Evolutionary conservation across 345 rosid genomes (phyloP).

Genomic region (Lagerstroemia speciosa): DNA sequence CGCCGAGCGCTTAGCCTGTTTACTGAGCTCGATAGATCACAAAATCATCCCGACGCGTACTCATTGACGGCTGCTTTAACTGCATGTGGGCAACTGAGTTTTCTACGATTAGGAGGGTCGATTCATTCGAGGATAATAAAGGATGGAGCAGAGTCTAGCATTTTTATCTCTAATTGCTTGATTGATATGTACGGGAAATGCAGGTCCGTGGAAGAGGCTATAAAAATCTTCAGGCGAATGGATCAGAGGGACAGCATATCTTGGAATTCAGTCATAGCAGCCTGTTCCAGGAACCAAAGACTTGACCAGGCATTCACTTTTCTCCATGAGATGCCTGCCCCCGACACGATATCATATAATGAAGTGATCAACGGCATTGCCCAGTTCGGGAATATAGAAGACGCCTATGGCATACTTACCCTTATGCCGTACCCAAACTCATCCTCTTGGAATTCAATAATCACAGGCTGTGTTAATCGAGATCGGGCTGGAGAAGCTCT

Average conservation of each 20-base stretch:
- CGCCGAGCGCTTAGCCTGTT: constrained; percentile 42
- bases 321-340: constrained; percentile 48
- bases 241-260: constrained; percentile 51
- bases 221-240: constrained; percentile 37
- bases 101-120: constrained; percentile 31
- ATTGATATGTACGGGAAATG: constrained; percentile 86
- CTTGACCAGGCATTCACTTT: constrained; percentile 44
- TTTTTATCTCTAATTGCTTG: constrained; percentile 59
- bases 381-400: constrained; percentile 44
- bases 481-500: constrained; percentile 39
- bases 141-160: constrained; percentile 32
- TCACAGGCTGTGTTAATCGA: constrained; percentile 58
- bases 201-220: constrained; percentile 45
- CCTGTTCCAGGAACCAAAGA: constrained; percentile 49
- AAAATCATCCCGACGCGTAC: constrained; percentile 38
- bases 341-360: constrained; percentile 65
- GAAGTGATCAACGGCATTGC: constrained; percentile 56
- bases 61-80: constrained; percentile 56
- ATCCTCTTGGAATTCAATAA: constrained; percentile 78
- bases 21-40: constrained; percentile 41
- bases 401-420: constrained; percentile 34
- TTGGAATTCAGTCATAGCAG: constrained; percentile 75
- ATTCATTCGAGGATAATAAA: constrained; percentile 57
- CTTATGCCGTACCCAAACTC: constrained; percentile 52
- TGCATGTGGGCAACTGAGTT: constrained; percentile 44